Base-by-base conservation (phyloP, 2,329 filamentous ascomycete genomes). In the Parastagonospora avenae region DNA sequence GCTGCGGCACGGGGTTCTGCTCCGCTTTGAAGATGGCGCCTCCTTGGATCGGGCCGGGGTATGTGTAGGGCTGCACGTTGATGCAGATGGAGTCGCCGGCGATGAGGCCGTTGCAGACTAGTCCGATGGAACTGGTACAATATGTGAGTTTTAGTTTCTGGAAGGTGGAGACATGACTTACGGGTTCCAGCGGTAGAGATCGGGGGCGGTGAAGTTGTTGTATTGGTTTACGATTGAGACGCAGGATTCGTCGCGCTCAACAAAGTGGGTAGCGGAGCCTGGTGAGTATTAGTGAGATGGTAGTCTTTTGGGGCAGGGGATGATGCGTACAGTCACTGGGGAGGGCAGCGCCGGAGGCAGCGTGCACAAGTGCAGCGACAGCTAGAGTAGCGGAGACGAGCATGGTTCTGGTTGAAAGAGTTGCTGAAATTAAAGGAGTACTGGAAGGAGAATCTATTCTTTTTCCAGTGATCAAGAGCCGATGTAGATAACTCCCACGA, bases 141-240 rank as follows among this genome's bases (percentile, higher is more conserved):
- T 5, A 24, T 24, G 19, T 24, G 19, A 24, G 19, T 24, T 24
- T 24, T 24, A 5, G 19, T 3, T 24, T 24, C 19, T 24, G 19
- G 19, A 24, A 24, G 19, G 19, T 24, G 19, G 19, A 24, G 19
- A 3, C 19, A 24, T 5, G 19, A 10, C 50, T 33, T 42, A 57
- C 32, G 70, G 70, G 57, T 73, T 73, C 70, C 70, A 73, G n/a
- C 60, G 56, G 52, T 66, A 68, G 36, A 72, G 60, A 37, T 71
- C 68, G 10, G 64, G 62, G 8, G 68, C 63, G 24, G 68, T 72
- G 62, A 73, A 72, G 57, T 68, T 72, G 46, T 58, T 50, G 61
- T 61, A 72, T 28, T 51, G 52, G 40, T 63, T 52, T 38, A 67
- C 68, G 46, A 73, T 65, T 40, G 54, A 60, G 31, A 60, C 52